Conservation (phyloP, 768 basidiomycete genomes). For the Glaciozyma antarctica region DNA sequence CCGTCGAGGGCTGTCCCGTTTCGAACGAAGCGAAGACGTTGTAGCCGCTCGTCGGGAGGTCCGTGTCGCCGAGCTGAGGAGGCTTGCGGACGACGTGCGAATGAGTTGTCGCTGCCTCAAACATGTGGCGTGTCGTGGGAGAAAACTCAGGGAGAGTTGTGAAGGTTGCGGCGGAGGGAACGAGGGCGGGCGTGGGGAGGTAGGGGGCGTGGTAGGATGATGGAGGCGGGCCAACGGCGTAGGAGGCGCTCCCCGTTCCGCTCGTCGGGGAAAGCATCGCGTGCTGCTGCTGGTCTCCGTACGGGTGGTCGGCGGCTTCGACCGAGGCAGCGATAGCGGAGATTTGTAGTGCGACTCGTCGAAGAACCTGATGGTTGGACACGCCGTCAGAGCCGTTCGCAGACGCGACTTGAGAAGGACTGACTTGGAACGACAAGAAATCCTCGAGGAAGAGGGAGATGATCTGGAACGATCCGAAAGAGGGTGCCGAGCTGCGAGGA, state of each 20-base stretch:
- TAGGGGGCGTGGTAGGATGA: not conserved
- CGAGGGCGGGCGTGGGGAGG: not conserved
- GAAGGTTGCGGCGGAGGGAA: not conserved
- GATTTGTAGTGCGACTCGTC: slow-evolving; percentile 62
- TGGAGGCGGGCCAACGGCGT: not conserved
- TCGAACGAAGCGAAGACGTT: too few relatives aligned
- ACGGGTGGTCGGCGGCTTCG: slow-evolving; percentile 40
- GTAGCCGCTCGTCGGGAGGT: too few relatives aligned
- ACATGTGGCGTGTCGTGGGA: too few relatives aligned
- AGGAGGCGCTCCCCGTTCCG: not conserved
- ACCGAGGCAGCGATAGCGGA: slow-evolving; percentile 87
- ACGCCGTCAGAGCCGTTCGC: too few relatives aligned
- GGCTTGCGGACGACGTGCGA: too few relatives aligned
- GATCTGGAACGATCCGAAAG: slow-evolving; percentile 82
- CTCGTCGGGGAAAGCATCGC: not conserved
- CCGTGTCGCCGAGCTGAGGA: too few relatives aligned
- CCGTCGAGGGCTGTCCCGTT: not conserved
- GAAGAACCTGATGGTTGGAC: not conserved
- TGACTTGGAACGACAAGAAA: slow-evolving; percentile 38
- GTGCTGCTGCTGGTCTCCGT: not conserved
- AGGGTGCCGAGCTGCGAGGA: not conserved
- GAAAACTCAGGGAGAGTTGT: not conserved
- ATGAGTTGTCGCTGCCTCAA: too few relatives aligned
- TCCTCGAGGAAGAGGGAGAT: slow-evolving; percentile 72
- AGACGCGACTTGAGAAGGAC: too few relatives aligned